Evolutionary conservation across 2,329 filamentous ascomycete genomes (phyloP).

Genomic region (Alternaria sp.): DNA sequence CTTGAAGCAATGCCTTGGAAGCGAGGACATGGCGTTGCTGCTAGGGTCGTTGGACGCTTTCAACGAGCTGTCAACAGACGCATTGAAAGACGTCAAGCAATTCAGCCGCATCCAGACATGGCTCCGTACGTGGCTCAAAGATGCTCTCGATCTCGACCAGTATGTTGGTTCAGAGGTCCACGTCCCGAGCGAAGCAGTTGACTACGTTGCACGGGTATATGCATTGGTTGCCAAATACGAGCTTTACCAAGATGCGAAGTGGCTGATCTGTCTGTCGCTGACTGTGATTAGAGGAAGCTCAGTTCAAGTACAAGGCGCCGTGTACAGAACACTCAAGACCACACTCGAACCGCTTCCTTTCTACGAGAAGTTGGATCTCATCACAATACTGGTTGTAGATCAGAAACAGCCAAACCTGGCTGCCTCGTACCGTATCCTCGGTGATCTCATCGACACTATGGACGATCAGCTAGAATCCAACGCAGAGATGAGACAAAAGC

Average conservation of each 20-base stretch:
- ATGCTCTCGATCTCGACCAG: slow-evolving; percentile 30
- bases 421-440: slow-evolving; percentile 35
- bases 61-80: slow-evolving; percentile 32
- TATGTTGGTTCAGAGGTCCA: slow-evolving; percentile 21
- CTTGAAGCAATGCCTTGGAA: slow-evolving; percentile 33
- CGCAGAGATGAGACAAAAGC: slow-evolving; percentile 33
- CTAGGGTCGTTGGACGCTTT: slow-evolving; percentile 41
- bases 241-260: slow-evolving; percentile 31
- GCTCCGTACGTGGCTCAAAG: slow-evolving; percentile 34
- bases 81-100: slow-evolving; percentile 28
- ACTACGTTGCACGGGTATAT: slow-evolving; percentile 34
- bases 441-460: slow-evolving; percentile 39
- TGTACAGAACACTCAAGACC: slow-evolving; percentile 25
- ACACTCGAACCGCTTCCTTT: slow-evolving; percentile 24
- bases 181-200: slow-evolving; percentile 19
- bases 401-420: slow-evolving; percentile 15
- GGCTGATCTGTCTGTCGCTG: slow-evolving; percentile 36
- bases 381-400: slow-evolving; percentile 24
- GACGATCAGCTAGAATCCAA: slow-evolving; percentile 37
- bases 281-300: slow-evolving; percentile 29
- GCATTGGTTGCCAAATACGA: slow-evolving; percentile 34
- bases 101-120: slow-evolving; percentile 27
- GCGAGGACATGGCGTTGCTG: slow-evolving; percentile 12
- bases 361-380: slow-evolving; percentile 33
- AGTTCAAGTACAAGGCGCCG: slow-evolving; percentile 16